A percentile compares a stretch with the other conserved stretches of the same genome.
phyloP scores from a whole-genome alignment of 305 asterid genomes.

The Coffea humblotiana region DNA sequence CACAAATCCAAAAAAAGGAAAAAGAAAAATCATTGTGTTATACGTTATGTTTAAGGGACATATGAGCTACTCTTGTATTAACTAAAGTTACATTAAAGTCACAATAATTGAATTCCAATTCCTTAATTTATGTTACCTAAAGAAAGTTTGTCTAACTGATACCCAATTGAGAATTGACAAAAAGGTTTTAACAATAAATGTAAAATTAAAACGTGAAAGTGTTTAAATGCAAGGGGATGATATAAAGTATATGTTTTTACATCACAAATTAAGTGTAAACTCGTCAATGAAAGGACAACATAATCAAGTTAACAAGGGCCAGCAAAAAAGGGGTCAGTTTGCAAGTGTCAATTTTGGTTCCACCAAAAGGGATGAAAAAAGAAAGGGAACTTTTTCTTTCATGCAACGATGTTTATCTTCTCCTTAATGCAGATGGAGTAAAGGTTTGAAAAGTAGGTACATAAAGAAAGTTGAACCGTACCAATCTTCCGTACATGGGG shows the following conservation, averaged over 20 bases:
- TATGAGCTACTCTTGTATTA: background rate
- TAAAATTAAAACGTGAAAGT: too few species aligned
- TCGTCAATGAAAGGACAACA: background rate
- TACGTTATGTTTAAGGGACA: background rate
- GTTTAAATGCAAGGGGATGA: too few species aligned
- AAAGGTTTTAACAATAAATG: too few species aligned
- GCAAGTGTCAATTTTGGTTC: background rate
- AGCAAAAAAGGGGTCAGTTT: background rate
- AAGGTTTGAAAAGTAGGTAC: background rate
- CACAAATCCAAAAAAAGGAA: too few species aligned
- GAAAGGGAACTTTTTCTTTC: background rate
- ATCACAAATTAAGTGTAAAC: too few species aligned
- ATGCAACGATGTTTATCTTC: background rate
- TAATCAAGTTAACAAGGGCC: background rate
- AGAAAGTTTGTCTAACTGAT: too few species aligned
- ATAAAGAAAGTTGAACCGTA: background rate
- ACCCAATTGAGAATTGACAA: too few species aligned
- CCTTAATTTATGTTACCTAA: too few species aligned
- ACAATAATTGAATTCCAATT: background rate
- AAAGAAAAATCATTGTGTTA: too few species aligned
- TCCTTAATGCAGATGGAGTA: background rate
- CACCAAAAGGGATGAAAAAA: background rate
- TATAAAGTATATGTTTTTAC: too few species aligned
- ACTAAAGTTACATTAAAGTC: background rate
- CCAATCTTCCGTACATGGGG: conserved; percentile 10